phyloP scores from a whole-genome alignment of 2,329 filamentous ascomycete genomes.

The Teratosphaeria zuluensis region DNA sequence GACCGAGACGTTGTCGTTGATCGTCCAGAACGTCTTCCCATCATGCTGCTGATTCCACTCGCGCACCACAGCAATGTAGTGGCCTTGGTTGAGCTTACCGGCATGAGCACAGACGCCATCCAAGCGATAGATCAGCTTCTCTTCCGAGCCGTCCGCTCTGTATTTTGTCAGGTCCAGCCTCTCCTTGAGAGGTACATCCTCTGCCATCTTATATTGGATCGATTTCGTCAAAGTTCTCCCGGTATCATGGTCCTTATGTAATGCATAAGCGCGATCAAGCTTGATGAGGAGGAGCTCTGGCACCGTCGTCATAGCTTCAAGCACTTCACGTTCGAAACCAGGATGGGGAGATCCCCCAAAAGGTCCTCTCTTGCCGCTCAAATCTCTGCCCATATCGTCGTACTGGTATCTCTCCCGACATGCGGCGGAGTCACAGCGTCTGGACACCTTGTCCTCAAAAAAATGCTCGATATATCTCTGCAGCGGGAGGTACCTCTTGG shows the following conservation, averaged over 20 bases:
- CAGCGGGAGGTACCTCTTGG: neutral
- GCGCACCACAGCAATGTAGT: neutral
- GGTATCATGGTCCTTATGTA: neutral
- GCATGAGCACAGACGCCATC: neutral
- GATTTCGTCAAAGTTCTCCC: neutral
- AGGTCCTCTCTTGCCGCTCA: neutral
- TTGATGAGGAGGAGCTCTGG: neutral
- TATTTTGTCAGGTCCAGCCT: neutral
- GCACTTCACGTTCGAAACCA: neutral
- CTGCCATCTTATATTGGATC: neutral
- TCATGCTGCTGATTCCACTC: neutral
- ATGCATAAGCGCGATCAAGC: neutral
- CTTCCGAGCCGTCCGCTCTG: neutral
- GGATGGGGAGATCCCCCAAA: neutral
- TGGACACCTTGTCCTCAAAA: neutral
- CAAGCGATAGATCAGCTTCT: neutral
- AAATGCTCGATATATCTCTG: neutral
- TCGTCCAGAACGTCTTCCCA: neutral
- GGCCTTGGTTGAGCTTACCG: neutral
- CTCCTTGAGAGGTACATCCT: neutral
- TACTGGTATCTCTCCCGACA: neutral
- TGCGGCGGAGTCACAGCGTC: neutral
- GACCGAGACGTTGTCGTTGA: neutral
- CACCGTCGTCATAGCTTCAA: neutral
- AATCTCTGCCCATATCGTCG: neutral